A percentile compares a stretch with the other conserved stretches of the same genome.
Evolutionary conservation across 1,284 basidiomycete genomes (phyloP).

Genomic region (Boletus smithii): DNA sequence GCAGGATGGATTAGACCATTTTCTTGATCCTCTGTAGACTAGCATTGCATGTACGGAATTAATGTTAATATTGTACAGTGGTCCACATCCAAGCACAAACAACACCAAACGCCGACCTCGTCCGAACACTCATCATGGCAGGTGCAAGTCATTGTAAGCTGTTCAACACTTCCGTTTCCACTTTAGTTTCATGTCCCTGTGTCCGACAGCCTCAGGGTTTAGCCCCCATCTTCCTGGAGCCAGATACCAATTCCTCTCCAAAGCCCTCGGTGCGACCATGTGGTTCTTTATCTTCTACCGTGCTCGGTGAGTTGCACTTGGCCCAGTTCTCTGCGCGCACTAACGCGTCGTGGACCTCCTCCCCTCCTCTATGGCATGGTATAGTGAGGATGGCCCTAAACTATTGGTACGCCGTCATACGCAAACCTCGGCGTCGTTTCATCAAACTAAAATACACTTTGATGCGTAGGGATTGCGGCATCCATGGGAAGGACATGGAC

Average conservation of each 20-base stretch:
- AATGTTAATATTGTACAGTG: no score
- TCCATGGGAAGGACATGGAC: conserved; percentile 53
- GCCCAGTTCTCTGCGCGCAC: conserved; percentile 1
- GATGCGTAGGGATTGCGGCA: conserved; percentile 47
- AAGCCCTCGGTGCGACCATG: conserved; percentile 87
- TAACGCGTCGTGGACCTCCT: conserved; percentile 6
- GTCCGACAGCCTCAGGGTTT: conserved; percentile 61
- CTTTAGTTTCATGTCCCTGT: not conserved
- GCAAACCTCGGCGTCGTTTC: not conserved
- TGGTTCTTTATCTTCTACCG: conserved; percentile 99
- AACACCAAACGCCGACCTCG: conserved; percentile 25
- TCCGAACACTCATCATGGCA: conserved; percentile 31
- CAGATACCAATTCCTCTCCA: conserved; percentile 75
- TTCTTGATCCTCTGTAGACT: not conserved
- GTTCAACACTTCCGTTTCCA: not conserved
- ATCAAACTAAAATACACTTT: not conserved
- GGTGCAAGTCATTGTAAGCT: conserved; percentile 29
- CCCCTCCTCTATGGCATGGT: not conserved
- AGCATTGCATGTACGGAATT: not conserved
- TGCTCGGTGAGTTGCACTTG: conserved; percentile 61
- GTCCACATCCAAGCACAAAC: conserved; percentile 19
- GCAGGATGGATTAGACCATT: not conserved
- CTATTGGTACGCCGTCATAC: conserved; percentile 48
- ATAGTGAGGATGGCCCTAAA: conserved; percentile 73
- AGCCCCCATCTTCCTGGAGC: conserved; percentile 81